These are phyloP conservation scores for Sphagnurus paluster DNA, from an alignment of 1,284 basidiomycete species.

Conservation along the genomic window DNA sequence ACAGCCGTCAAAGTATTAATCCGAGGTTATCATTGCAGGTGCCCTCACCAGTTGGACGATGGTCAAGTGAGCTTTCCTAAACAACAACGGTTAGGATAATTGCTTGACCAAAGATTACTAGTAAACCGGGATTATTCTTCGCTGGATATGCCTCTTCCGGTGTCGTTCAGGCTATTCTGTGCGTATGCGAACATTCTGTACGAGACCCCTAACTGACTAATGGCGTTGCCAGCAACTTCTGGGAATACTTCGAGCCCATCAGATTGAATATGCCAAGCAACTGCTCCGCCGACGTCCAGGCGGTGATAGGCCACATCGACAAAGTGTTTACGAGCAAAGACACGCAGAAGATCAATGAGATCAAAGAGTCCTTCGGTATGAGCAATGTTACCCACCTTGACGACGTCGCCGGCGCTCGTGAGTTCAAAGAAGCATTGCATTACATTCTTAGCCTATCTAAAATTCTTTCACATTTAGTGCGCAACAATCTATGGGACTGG, in stretches of 20 bases:
- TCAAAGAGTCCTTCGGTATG: slow-evolving; percentile 63
- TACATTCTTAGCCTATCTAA: background rate
- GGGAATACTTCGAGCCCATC: slow-evolving; percentile 72
- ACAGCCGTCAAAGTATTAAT: background rate
- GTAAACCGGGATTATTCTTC: slow-evolving; percentile 64
- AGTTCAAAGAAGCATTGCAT: slow-evolving; percentile 23
- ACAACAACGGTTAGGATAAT: background rate
- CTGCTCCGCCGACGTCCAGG: slow-evolving; percentile 70
- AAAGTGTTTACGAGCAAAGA: slow-evolving; percentile 48
- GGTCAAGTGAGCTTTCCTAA: slow-evolving; percentile 50
- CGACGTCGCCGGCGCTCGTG: slow-evolving; percentile 64
- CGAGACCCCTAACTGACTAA: background rate
- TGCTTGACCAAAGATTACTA: slow-evolving; percentile 25
- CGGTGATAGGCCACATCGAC: slow-evolving; percentile 66
- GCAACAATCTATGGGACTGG: slow-evolving; percentile 67
- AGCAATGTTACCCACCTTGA: slow-evolving; percentile 57
- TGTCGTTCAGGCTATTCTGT: slow-evolving; percentile 70
- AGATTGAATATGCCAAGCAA: slow-evolving; percentile 69
- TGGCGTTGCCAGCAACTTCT: slow-evolving; percentile 49
- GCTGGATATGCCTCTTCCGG: slow-evolving; percentile 70
- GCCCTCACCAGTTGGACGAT: slow-evolving; percentile 72
- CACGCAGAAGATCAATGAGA: slow-evolving; percentile 41
- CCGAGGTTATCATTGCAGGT: slow-evolving; percentile 29
- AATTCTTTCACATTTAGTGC: slow-evolving; percentile 29
- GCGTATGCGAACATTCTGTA: slow-evolving; percentile 20